A percentile compares a stretch with the other conserved stretches of the same genome.
phyloP scores from a whole-genome alignment of 495 filamentous ascomycete species.

The Xylaria palmicola region DNA sequence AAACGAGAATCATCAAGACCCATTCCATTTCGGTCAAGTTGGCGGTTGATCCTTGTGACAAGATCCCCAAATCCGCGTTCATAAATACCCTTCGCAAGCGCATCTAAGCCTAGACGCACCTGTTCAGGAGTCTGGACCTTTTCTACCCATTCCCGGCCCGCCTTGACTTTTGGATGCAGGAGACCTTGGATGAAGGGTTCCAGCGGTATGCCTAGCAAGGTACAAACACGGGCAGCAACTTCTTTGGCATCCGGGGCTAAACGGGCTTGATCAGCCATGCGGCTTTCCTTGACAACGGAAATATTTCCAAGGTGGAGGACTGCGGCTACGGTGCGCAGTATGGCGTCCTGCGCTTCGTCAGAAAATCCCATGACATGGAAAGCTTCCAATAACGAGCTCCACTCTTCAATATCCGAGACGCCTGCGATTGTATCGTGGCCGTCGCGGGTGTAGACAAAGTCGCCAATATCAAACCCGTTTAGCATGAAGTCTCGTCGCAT shows the following conservation, averaged over 20 bases:
- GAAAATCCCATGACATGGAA: slow-evolving; percentile 94
- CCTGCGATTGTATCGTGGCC: slow-evolving; percentile 89
- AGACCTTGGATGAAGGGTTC: slow-evolving; percentile 86
- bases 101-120: slow-evolving; percentile 84
- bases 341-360: slow-evolving; percentile 76
- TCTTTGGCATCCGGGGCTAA: slow-evolving; percentile 68
- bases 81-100: slow-evolving; percentile 94
- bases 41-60: slow-evolving; percentile 85
- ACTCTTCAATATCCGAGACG: slow-evolving; percentile 89
- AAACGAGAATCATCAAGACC: slow-evolving; percentile 86
- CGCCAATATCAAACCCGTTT: slow-evolving; percentile 67
- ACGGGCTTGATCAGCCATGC: slow-evolving; percentile 86
- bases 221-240: slow-evolving; percentile 74
- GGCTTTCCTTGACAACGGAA: slow-evolving; percentile 80
- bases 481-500: slow-evolving; percentile 77
- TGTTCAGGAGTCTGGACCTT: slow-evolving; percentile 97
- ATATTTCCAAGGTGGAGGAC: slow-evolving; percentile 95
- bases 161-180: slow-evolving; percentile 89
- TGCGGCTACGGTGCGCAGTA: slow-evolving; percentile 83
- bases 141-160: slow-evolving; percentile 96
- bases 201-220: slow-evolving; percentile 76
- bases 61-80: slow-evolving; percentile 93
- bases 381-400: slow-evolving; percentile 84
- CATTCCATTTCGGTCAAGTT: slow-evolving; percentile 77
- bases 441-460: slow-evolving; percentile 87